Conservation (phyloP, 192 early-diverging fungal species). For the Gigaspora rosea region DNA sequence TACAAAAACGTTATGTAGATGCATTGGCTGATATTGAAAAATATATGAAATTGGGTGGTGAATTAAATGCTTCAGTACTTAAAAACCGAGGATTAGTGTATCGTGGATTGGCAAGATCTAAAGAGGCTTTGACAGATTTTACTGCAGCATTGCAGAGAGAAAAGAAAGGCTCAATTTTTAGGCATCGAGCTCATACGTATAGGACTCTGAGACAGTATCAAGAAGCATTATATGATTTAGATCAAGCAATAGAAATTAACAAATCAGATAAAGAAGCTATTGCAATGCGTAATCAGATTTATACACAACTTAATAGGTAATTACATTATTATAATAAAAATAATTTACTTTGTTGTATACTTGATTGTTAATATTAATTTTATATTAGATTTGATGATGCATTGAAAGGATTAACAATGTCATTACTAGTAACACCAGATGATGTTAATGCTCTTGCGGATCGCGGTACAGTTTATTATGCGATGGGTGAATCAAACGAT, state of each 20-base stretch:
- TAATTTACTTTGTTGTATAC: neutral
- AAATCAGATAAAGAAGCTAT: neutral
- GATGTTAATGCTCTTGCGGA: neutral
- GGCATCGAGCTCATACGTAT: neutral
- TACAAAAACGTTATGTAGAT: slow-evolving; percentile 5
- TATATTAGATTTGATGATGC: slow-evolving; percentile 6
- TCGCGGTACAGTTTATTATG: neutral
- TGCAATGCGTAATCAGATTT: neutral
- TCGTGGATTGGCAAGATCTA: slow-evolving; percentile 4
- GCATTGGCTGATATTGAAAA: neutral
- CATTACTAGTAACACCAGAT: neutral
- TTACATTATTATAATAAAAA: neutral
- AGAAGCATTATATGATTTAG: neutral
- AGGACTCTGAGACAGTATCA: neutral
- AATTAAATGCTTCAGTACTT: neutral
- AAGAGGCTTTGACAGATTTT: slow-evolving; percentile 18
- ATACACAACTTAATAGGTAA: neutral
- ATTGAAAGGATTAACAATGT: neutral
- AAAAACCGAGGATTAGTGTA: neutral
- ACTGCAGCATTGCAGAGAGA: slow-evolving; percentile 4
- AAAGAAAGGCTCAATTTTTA: neutral
- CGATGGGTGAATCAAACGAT: neutral
- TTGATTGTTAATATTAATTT: neutral
- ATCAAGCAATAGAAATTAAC: neutral
- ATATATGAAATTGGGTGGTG: neutral